Conservation (phyloP, 2,329 filamentous ascomycete genomes). For the Pyrenochaeta sp. region DNA sequence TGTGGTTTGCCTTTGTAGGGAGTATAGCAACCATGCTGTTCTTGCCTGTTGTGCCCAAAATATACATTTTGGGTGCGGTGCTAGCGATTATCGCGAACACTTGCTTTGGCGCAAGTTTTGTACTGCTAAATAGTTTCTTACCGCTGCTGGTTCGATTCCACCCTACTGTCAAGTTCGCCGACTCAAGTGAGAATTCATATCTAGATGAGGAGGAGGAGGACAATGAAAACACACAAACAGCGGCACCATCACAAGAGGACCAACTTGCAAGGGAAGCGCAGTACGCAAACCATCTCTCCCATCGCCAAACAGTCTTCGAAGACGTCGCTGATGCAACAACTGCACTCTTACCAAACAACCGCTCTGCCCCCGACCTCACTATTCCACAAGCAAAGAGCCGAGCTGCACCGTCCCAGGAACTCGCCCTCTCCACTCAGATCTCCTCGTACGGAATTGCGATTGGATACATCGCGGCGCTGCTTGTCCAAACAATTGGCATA, state of each 20-base stretch:
- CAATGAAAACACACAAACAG: constrained; percentile 14
- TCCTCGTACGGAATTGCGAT: constrained; percentile 94
- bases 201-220: constrained; percentile 31
- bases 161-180: constrained; percentile 61
- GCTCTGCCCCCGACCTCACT: constrained; percentile 36
- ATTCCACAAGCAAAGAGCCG: constrained; percentile 40
- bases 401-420: constrained; percentile 66
- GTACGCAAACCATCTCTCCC: constrained; percentile 37
- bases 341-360: constrained; percentile 45
- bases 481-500: constrained; percentile 84
- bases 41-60: constrained; percentile 75
- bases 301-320: constrained; percentile 36
- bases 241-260: constrained; percentile 22
- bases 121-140: constrained; percentile 93
- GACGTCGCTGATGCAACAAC: constrained; percentile 46
- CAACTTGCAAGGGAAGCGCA: constrained; percentile 35
- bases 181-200: constrained; percentile 30
- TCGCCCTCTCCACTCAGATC: constrained; percentile 86
- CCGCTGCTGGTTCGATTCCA: constrained; percentile 91
- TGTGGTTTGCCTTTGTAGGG: constrained; percentile 85
- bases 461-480: constrained; percentile 85
- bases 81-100: constrained; percentile 92
- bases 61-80: constrained; percentile 83
- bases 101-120: constrained; percentile 93
- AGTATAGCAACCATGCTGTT: constrained; percentile 88